phyloP scores from a whole-genome alignment of 2,329 filamentous ascomycete genomes.

The Chalara sp. region DNA sequence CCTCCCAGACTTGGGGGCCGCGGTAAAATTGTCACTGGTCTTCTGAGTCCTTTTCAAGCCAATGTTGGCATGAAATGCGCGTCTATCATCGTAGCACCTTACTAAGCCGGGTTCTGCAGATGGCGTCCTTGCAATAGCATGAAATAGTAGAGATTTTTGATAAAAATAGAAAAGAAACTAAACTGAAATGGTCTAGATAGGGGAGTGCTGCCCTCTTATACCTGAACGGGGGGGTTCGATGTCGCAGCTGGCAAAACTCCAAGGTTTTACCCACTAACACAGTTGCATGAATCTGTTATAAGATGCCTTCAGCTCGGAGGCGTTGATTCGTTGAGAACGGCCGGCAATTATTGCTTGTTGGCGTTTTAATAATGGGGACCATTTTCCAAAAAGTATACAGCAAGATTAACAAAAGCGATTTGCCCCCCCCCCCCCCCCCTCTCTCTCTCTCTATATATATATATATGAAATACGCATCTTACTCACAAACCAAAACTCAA shows the following conservation, averaged over 20 bases:
- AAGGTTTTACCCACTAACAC: conserved; percentile 9
- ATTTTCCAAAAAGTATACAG: too few relatives aligned
- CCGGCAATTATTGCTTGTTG: too few relatives aligned
- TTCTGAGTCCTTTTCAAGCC: conserved; percentile 12
- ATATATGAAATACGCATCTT: too few relatives aligned
- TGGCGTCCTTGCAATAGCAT: conserved; percentile 10
- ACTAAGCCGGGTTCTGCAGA: conserved; percentile 12
- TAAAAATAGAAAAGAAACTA: conserved; percentile 10
- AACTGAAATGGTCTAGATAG: conserved; percentile 10
- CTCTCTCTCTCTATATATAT: too few relatives aligned
- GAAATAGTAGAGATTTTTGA: conserved; percentile 5
- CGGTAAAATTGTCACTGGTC: conserved; percentile 7
- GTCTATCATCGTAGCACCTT: conserved; percentile 12
- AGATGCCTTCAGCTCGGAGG: conserved; percentile 10
- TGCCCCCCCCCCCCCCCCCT: too few relatives aligned
- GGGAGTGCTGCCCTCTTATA: conserved; percentile 11
- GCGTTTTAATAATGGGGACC: too few relatives aligned
- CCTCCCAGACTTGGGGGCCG: conserved; percentile 4
- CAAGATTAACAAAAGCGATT: too few relatives aligned
- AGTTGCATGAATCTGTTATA: conserved; percentile 6
- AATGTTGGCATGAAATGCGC: conserved; percentile 11
- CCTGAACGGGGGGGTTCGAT: conserved; percentile 13
- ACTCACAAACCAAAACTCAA: too few relatives aligned
- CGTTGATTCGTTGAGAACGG: conserved; percentile 9
- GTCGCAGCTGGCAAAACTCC: conserved; percentile 10